Base-by-base conservation (phyloP, 768 basidiomycete species). In the Plicaturopsis crispa region DNA sequence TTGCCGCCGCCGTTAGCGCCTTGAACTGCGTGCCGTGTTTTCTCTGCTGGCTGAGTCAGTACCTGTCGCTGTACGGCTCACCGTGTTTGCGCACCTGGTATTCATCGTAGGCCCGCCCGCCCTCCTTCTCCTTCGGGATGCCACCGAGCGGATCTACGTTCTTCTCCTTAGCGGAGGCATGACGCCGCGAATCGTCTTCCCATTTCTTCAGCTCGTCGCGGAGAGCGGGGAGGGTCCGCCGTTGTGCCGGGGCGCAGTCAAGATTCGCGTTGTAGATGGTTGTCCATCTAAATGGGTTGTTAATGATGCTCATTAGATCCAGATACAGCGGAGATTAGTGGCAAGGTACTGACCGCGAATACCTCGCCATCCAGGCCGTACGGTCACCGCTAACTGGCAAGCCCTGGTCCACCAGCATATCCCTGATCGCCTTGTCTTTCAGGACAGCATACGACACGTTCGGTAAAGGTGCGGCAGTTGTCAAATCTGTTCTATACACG, bases 181-280 rank as follows among this genome's bases (percentile, higher is more conserved):
- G n/a, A n/a, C n/a, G n/a, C n/a, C n/a, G n/a, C n/a, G n/a, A n/a
- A n/a, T n/a, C n/a, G n/a, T n/a, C 73, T 45, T 84, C 82, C 78
- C 77, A 79, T 47, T 56, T 59, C 45, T 62, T 70, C 50, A 85
- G 50, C 23, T 82, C 80, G 30, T 49, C 50, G 30, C 66, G 64
- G 11, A 85, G 64, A 24, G 71, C 69, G 1, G 52, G 43, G 39
- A 63, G 53, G 13, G 62, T 63, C 50, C 72, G 73, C 20, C 79
- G 67, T 32, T 68, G 60, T 13, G 47, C 35, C 2, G 46, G 36
- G 14, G 66, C 65, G 45, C 70, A 72, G 57, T 86, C 84, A 6
- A 83, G 62, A 51, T 85, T 86, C 20, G 81, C 74, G 43, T 86
- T 86, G 47, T 69, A 78, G 30, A 80, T 52, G 59, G 76, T 75